A percentile compares a stretch with the other conserved stretches of the same genome.
Conservation (phyloP, 2,329 filamentous ascomycete species). For the Leptographium lundbergii region DNA sequence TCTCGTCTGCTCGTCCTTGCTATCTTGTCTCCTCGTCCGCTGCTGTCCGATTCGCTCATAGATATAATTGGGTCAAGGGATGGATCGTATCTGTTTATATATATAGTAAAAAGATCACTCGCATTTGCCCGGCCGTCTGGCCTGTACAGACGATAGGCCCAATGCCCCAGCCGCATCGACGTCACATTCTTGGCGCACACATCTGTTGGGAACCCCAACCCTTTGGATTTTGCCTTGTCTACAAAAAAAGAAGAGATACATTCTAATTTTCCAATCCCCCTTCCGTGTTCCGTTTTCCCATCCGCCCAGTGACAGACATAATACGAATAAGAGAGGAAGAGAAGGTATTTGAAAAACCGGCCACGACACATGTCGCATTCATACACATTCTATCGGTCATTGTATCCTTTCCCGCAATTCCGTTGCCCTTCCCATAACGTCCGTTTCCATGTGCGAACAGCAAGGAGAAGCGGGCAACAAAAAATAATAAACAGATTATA, state of each 20-base stretch:
- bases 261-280: not conserved
- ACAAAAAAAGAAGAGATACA: not conserved
- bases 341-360: not conserved
- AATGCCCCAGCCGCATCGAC: no score
- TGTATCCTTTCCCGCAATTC: not conserved
- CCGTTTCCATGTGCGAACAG: not conserved
- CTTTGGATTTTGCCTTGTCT: not conserved
- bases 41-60: not conserved
- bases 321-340: not conserved
- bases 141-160: not conserved
- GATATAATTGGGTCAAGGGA: not conserved
- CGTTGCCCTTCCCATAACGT: not conserved
- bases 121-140: not conserved
- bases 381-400: constrained; percentile 1
- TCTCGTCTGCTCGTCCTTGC: not conserved
- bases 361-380: not conserved
- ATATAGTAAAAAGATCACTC: not conserved
- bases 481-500: not conserved
- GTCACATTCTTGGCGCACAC: not conserved
- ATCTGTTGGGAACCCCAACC: not conserved
- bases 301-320: not conserved
- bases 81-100: not conserved
- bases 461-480: not conserved
- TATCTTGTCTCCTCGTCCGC: not conserved
- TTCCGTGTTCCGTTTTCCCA: constrained; percentile 1